Conservation (phyloP, 192 early-diverging fungal genomes). For the Coemansia javaensis region DNA sequence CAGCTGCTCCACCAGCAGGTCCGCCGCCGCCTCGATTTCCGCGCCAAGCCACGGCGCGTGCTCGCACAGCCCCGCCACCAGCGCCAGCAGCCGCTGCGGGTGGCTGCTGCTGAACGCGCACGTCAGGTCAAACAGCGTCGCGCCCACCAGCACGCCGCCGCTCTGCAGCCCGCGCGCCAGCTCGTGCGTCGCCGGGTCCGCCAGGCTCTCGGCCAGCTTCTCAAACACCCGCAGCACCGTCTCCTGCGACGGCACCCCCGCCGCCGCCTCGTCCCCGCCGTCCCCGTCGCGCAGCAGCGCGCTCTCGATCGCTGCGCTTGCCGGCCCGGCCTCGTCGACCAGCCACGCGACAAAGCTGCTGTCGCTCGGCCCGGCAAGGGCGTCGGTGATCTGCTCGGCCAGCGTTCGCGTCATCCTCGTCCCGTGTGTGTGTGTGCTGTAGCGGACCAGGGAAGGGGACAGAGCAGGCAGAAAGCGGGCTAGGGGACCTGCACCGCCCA, state of each 20-base stretch:
- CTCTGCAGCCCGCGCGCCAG: conserved; percentile 20
- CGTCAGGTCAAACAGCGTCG: conserved; percentile 54
- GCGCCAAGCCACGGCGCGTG: conserved; percentile 43
- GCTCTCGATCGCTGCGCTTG: conserved; percentile 10
- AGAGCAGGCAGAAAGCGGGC: too few relatives aligned
- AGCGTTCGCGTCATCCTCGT: conserved; percentile 5
- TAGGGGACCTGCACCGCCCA: too few relatives aligned
- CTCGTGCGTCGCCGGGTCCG: conserved; percentile 17
- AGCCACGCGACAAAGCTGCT: conserved; percentile 22
- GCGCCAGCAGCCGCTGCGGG: conserved; percentile 24
- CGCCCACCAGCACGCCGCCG: conserved; percentile 34
- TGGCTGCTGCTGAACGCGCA: conserved; percentile 44
- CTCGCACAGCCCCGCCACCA: conserved; percentile 43
- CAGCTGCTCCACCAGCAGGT: conserved; percentile 50
- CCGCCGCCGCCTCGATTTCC: conserved; percentile 46
- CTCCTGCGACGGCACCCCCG: conserved; percentile 11
- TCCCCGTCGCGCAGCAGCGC: conserved; percentile 14
- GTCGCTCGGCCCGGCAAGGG: conserved; percentile 22
- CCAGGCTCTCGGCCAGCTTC: conserved; percentile 31
- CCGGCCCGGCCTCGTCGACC: conserved; percentile 8
- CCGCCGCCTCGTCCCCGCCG: neutral
- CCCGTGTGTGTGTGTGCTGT: too few relatives aligned
- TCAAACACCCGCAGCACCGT: conserved; percentile 24
- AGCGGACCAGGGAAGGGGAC: too few relatives aligned
- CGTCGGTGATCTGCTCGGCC: conserved; percentile 5